Conservation (phyloP, 805 yeast species). For the Clavispora asparagi region DNA sequence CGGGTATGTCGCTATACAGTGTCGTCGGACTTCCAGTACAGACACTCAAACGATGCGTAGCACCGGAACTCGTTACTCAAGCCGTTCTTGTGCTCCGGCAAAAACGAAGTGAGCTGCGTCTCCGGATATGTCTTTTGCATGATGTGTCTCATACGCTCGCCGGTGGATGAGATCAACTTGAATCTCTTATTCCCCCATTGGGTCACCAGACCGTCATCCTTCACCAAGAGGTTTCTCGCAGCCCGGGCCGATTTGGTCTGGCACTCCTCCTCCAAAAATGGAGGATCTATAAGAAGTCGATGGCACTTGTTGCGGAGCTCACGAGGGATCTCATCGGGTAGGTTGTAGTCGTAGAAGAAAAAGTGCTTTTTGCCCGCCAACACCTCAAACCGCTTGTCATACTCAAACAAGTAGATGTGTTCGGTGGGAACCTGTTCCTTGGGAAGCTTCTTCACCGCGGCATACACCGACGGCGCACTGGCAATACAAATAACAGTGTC, state of each 20-base stretch:
- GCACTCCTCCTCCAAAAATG: constrained; percentile 77
- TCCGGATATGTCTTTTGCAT: constrained; percentile 61
- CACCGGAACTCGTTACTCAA: constrained; percentile 85
- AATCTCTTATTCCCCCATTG: constrained; percentile 36
- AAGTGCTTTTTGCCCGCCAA: constrained; percentile 66
- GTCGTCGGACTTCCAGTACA: constrained; percentile 53
- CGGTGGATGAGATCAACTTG: constrained; percentile 73
- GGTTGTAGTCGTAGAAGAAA: constrained; percentile 68
- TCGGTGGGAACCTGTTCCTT: constrained; percentile 52
- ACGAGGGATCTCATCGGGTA: constrained; percentile 58
- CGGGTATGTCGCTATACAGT: neutral
- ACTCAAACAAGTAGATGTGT: constrained; percentile 72
- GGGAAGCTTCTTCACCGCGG: constrained; percentile 61
- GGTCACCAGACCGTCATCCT: constrained; percentile 35
- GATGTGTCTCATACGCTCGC: constrained; percentile 77
- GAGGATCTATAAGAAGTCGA: constrained; percentile 79
- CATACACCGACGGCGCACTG: constrained; percentile 90
- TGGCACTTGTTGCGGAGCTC: constrained; percentile 59
- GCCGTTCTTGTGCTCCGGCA: constrained; percentile 81
- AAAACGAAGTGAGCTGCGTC: constrained; percentile 56
- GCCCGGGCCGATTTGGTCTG: constrained; percentile 56
- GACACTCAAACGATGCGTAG: constrained; percentile 72
- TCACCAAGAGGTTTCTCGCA: constrained; percentile 53
- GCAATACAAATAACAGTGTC: constrained; percentile 70
- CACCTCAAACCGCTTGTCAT: constrained; percentile 68